phyloP scores from a whole-genome alignment of 176 grass and related monocot genomes.

The Oryza glaberrima region DNA sequence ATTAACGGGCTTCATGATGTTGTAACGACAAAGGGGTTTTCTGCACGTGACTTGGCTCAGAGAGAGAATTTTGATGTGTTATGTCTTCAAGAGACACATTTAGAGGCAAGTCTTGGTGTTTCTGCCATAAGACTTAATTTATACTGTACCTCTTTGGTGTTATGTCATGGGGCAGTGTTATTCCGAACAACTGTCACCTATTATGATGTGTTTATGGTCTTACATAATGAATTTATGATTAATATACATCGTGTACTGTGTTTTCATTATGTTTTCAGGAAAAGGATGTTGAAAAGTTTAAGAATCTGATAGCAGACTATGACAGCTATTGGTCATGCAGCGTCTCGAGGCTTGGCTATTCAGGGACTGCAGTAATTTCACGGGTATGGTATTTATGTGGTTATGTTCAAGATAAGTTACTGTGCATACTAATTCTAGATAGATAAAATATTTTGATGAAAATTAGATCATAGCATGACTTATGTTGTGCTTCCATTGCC shows the following conservation, averaged over 20 bases:
- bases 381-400: constrained; percentile 33
- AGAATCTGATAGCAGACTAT: constrained; percentile 41
- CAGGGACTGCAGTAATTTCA: constrained; percentile 56
- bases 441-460: not conserved
- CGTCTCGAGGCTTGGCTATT: constrained; percentile 53
- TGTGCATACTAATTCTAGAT: not conserved
- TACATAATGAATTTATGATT: constrained; percentile 8
- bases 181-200: constrained; percentile 6
- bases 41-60: constrained; percentile 51
- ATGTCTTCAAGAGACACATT: constrained; percentile 91
- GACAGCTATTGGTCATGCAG: constrained; percentile 59
- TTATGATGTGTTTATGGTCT: not conserved
- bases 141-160: not conserved
- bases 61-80: constrained; percentile 89
- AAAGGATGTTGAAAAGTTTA: constrained; percentile 26
- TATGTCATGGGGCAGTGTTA: not conserved
- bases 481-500: constrained; percentile 34
- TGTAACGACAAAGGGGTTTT: constrained; percentile 47
- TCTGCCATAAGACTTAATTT: not conserved
- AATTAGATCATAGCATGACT: constrained; percentile 2
- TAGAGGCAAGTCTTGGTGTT: constrained; percentile 61
- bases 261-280: constrained; percentile 44
- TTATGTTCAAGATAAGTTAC: not conserved
- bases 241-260: not conserved
- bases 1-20: constrained; percentile 72